Percentiles rank a stretch among this genome's conserved stretches.
Conservation (phyloP, 768 basidiomycete genomes). For the Lanmaoa rubissima region DNA sequence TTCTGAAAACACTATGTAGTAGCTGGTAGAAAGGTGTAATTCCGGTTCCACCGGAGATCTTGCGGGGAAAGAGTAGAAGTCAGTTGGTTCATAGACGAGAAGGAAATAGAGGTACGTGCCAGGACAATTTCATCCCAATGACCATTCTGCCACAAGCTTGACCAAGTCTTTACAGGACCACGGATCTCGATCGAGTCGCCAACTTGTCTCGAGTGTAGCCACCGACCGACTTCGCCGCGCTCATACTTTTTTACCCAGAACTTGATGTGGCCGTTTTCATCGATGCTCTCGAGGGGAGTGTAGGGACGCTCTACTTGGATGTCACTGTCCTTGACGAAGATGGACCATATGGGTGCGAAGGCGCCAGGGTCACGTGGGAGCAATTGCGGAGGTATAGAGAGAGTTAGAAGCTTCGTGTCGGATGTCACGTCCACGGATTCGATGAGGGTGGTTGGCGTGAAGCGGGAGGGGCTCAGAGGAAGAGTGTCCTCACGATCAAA, state of each 20-base stretch:
- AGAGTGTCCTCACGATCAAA: constrained; percentile 46
- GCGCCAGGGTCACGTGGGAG: constrained; percentile 24
- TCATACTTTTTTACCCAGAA: constrained; percentile 84
- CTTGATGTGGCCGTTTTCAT: constrained; percentile 60
- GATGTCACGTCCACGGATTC: constrained; percentile 51
- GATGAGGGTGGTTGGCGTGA: constrained; percentile 60
- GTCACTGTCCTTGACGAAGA: constrained; percentile 83
- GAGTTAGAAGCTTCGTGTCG: constrained; percentile 61
- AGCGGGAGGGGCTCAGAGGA: constrained; percentile 45
- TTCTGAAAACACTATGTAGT: constrained; percentile 51
- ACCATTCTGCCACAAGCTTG: constrained; percentile 40
- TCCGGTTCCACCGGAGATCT: constrained; percentile 89
- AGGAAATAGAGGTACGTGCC: constrained; percentile 38
- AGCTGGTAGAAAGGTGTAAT: constrained; percentile 85
- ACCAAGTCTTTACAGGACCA: constrained; percentile 72
- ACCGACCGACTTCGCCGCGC: constrained; percentile 77
- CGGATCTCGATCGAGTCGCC: constrained; percentile 75
- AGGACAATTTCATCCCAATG: constrained; percentile 80
- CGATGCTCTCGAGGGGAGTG: constrained; percentile 74
- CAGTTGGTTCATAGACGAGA: not conserved
- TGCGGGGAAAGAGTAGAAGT: not conserved
- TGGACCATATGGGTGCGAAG: constrained; percentile 61
- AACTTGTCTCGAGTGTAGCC: constrained; percentile 68
- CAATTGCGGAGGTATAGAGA: constrained; percentile 50
- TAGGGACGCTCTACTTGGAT: constrained; percentile 87